Evolutionary conservation across 1,284 basidiomycete species (phyloP).

Genomic region (Volvariella volvacea): DNA sequence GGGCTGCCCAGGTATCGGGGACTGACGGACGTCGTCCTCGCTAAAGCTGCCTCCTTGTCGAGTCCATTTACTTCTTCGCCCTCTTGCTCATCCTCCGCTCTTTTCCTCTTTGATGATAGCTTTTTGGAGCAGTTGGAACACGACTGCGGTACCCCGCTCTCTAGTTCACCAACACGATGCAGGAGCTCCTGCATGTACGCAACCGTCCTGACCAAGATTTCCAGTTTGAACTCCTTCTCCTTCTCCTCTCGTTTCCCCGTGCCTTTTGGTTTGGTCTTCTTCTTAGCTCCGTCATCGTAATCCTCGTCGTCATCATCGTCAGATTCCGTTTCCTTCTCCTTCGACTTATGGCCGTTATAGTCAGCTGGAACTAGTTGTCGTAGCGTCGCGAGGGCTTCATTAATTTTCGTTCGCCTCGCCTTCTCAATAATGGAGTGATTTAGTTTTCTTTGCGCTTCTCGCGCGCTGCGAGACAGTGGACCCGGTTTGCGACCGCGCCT

Average conservation of each 20-base stretch:
- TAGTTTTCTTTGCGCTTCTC: constrained; percentile 72
- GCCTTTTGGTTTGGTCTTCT: constrained; percentile 24
- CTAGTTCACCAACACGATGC: constrained; percentile 34
- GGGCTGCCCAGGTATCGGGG: constrained; percentile 5
- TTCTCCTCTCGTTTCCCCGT: constrained; percentile 38
- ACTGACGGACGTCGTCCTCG: neutral
- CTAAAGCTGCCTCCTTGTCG: too few species aligned
- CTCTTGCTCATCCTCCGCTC: constrained; percentile 4
- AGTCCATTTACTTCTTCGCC: too few species aligned
- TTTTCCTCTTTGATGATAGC: constrained; percentile 12
- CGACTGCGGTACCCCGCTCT: constrained; percentile 12
- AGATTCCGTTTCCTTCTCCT: constrained; percentile 15
- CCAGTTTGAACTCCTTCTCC: constrained; percentile 76
- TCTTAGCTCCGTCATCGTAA: constrained; percentile 27
- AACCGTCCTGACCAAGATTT: constrained; percentile 71
- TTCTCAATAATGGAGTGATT: constrained; percentile 84
- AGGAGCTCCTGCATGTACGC: constrained; percentile 61
- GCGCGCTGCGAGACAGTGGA: constrained; percentile 58
- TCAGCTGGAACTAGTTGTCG: constrained; percentile 57
- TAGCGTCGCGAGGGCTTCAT: constrained; percentile 66
- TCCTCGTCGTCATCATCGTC: constrained; percentile 22
- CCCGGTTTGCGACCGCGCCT: constrained; percentile 60
- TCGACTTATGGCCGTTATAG: constrained; percentile 21
- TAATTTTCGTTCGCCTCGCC: constrained; percentile 76
- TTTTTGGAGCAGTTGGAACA: constrained; percentile 14